Base-by-base conservation (phyloP, 1,284 basidiomycete genomes). In the Farysia itapuensis region DNA sequence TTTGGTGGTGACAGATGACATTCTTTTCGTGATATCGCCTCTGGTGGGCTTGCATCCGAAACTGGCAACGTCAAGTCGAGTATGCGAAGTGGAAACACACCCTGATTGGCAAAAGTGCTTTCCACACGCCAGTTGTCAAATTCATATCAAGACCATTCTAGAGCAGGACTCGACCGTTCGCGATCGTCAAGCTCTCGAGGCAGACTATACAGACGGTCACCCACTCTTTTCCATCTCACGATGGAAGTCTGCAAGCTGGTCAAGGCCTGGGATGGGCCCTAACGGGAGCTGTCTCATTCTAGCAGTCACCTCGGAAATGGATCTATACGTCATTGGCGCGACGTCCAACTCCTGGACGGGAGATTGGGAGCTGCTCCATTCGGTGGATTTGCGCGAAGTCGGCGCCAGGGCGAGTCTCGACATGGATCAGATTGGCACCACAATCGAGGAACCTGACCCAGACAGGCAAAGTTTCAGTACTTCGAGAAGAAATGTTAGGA, bases 231-330 rank as follows among this genome's bases (percentile, higher is more conserved):
- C 39, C 26, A 24, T 29, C 26, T 21, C 32, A 9, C 38, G 50
- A 33, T 63, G 59, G 59, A 26, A 23, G 13, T 47, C 44, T 11
- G 59, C 59, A 4, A 35, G 39, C 40, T 63, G 59, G 59, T 63
- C 59, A 12, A 52, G 39, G 24, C 45, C 59, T 5, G 45, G 53
- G 14, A 35, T 63, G 30, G 59, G 59, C 4, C 36, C 52, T 12
- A 30, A 52, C 19, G 44, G 35, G 33, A 50, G 53, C 45, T 63
- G 52, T 14, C 40, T 63, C 19, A 49, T 63, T 30, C 43, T 58
- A 9, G 53, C 52, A 35, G 33, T 40, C 24, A 53, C 36, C 36
- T 57, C 53, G 19, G 59, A 63, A 41, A 22, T 45, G 12, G 59
- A 63, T 21, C 59, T 63, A 7, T 52, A 47, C 39, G 25, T 61